phyloP scores from a whole-genome alignment of 192 early-diverging fungal species.

The Linnemannia exigua region DNA sequence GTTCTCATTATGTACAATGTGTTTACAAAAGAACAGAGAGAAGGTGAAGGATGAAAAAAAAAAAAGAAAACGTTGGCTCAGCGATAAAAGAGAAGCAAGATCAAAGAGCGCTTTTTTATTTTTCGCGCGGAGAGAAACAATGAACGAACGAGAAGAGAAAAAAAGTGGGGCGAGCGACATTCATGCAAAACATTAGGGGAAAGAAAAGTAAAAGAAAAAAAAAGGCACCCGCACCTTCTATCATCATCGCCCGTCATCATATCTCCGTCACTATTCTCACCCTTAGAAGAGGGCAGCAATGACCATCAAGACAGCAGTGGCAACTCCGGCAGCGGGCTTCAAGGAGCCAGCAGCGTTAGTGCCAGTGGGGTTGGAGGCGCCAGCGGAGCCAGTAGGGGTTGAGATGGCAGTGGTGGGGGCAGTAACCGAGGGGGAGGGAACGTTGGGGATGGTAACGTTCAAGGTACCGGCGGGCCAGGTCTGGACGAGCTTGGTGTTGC shows the following conservation, averaged over 20 bases:
- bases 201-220: background rate
- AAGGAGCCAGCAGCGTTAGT: constrained; percentile 27
- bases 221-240: background rate
- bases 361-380: background rate
- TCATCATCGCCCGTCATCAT: background rate
- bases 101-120: too few relatives aligned
- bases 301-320: constrained; percentile 29
- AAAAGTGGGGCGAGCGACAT: background rate
- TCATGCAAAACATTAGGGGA: constrained; percentile 6
- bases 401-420: background rate
- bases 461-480: constrained; percentile 42
- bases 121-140: background rate
- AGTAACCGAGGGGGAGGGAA: constrained; percentile 13
- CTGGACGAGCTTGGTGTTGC: constrained; percentile 38
- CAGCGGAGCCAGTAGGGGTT: constrained; percentile 6
- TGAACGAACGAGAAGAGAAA: background rate
- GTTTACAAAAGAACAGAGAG: background rate
- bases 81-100: background rate
- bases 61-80: background rate
- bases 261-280: background rate
- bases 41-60: background rate
- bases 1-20: too few relatives aligned
- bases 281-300: constrained; percentile 37
- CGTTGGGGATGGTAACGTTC: constrained; percentile 34
- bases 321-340: constrained; percentile 42